These are phyloP conservation scores for Saccharomyces pastorianus DNA, from an alignment of 1,139 yeast genomes.

Conservation along the genomic window DNA sequence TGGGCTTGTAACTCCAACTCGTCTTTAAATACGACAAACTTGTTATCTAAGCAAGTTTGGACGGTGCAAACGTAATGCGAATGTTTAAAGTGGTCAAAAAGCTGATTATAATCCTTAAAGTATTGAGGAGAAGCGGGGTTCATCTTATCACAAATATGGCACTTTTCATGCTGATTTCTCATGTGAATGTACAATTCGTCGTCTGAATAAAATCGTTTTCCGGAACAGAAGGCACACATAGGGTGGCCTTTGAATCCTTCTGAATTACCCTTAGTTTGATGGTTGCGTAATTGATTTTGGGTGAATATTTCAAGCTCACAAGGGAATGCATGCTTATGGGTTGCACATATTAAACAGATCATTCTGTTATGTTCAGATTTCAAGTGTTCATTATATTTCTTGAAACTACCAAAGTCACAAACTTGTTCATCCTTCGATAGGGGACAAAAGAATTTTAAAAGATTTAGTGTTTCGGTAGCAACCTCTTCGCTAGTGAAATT, in stretches of 20 bases:
- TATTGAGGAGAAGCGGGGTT: conserved; percentile 63
- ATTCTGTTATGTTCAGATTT: conserved; percentile 51
- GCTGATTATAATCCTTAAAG: conserved; percentile 64
- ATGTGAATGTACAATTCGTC: conserved; percentile 81
- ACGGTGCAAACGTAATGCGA: conserved; percentile 75
- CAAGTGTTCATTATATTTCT: conserved; percentile 57
- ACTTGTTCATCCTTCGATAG: conserved; percentile 19
- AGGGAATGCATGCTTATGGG: conserved; percentile 69
- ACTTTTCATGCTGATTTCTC: conserved; percentile 77
- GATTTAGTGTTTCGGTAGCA: conserved; percentile 38
- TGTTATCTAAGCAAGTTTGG: conserved; percentile 77
- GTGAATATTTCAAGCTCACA: conserved; percentile 59
- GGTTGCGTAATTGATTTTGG: conserved; percentile 55
- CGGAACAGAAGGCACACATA: conserved; percentile 71
- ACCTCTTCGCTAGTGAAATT: conserved; percentile 44
- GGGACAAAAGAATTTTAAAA: conserved; percentile 56
- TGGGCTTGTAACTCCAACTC: conserved; percentile 85
- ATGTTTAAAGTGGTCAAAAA: conserved; percentile 64
- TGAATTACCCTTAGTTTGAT: conserved; percentile 56
- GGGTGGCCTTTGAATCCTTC: conserved; percentile 89
- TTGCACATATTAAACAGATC: conserved; percentile 69
- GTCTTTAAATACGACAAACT: conserved; percentile 85
- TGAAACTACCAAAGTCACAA: conserved; percentile 40
- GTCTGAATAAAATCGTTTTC: conserved; percentile 72
- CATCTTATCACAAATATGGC: conserved; percentile 79